Evolutionary conservation across 768 basidiomycete genomes (phyloP).

Genomic region (Kwoniella bestiolae): DNA sequence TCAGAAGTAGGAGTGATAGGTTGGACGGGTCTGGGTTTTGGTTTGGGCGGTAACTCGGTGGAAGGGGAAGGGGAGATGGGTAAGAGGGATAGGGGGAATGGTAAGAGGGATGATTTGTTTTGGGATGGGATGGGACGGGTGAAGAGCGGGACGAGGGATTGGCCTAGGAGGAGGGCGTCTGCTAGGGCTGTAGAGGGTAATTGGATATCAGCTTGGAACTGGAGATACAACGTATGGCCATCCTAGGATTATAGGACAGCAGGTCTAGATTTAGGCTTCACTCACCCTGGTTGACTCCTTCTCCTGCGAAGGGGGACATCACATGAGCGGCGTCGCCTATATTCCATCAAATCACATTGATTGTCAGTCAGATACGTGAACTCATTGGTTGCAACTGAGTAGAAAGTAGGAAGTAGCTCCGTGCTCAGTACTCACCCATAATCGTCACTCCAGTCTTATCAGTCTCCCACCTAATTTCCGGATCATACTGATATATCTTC

Average conservation of each 20-base stretch:
- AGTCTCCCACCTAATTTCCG: conserved; percentile 26
- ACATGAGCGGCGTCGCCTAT: conserved; percentile 60
- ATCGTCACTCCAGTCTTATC: conserved; percentile 33
- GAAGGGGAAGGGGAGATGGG: no score
- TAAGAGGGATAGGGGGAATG: conserved; percentile 21
- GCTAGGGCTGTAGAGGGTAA: conserved; percentile 6
- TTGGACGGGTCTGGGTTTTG: not conserved
- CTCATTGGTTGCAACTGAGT: not conserved
- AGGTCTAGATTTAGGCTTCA: not conserved
- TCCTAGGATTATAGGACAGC: no score
- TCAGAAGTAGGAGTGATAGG: conserved; percentile 4
- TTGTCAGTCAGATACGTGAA: not conserved
- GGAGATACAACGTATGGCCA: no score
- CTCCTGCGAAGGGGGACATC: conserved; percentile 59
- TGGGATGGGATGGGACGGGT: not conserved
- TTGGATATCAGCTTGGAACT: not conserved
- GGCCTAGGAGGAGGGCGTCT: conserved; percentile 14
- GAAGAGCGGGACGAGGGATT: conserved; percentile 19
- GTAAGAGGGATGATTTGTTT: not conserved
- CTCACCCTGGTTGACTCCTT: conserved; percentile 57
- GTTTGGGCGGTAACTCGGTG: not conserved
- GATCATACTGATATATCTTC: conserved; percentile 32
- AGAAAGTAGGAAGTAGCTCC: not conserved
- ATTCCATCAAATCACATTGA: conserved; percentile 1
- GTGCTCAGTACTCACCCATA: conserved; percentile 25